A percentile compares a stretch with the other conserved stretches of the same genome.
These are phyloP conservation scores for Xylaria hypoxylon DNA, from an alignment of 2,329 filamentous ascomycete species.

Conservation along the genomic window DNA sequence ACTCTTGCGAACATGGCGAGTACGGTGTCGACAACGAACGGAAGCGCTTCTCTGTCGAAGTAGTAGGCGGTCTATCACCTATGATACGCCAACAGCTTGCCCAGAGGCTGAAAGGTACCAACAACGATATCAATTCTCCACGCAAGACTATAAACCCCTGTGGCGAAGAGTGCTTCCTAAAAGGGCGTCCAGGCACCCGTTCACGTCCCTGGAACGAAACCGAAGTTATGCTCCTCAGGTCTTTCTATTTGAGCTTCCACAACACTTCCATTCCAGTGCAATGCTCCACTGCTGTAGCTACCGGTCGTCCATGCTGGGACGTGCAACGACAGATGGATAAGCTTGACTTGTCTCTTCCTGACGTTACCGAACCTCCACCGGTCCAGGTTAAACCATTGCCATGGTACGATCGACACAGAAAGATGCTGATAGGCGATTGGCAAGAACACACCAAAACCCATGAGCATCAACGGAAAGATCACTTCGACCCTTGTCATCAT, in stretches of 20 bases:
- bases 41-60: conserved; percentile 64
- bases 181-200: conserved; percentile 50
- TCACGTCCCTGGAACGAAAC: conserved; percentile 60
- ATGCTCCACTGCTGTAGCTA: conserved; percentile 63
- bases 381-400: conserved; percentile 58
- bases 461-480: conserved; percentile 66
- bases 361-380: conserved; percentile 45
- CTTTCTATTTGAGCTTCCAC: conserved; percentile 59
- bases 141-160: conserved; percentile 53
- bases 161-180: conserved; percentile 58
- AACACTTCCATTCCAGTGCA: conserved; percentile 59
- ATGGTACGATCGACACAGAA: conserved; percentile 69
- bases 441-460: conserved; percentile 66
- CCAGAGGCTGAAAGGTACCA: conserved; percentile 35
- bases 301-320: conserved; percentile 65
- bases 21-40: conserved; percentile 66
- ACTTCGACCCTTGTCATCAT: conserved; percentile 75
- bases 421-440: conserved; percentile 66
- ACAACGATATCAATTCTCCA: conserved; percentile 38
- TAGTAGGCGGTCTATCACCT: conserved; percentile 53
- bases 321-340: conserved; percentile 59
- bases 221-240: conserved; percentile 61
- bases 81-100: conserved; percentile 50
- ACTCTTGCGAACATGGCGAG: conserved; percentile 72
- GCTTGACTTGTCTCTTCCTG: conserved; percentile 53